Evolutionary conservation across 2,329 filamentous ascomycete species (phyloP).

Genomic region (Periconia macrospinosa): DNA sequence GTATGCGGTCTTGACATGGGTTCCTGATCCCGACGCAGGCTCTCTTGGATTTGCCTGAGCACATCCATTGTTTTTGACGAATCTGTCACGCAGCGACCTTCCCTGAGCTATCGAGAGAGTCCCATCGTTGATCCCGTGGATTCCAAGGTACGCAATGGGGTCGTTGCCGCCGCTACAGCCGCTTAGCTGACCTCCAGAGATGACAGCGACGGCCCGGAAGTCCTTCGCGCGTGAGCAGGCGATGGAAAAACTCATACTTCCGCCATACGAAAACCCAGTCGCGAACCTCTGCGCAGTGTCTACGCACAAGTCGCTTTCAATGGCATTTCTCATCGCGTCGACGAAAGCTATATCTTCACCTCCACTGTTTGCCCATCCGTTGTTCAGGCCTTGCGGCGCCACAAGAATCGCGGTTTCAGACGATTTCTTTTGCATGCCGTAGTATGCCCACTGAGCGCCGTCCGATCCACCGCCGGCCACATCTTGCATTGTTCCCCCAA

Average conservation of each 20-base stretch:
- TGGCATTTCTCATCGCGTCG: constrained; percentile 42
- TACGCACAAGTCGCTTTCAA: constrained; percentile 47
- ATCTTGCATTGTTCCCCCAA: constrained; percentile 43
- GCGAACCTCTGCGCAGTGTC: constrained; percentile 46
- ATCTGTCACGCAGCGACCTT: constrained; percentile 40
- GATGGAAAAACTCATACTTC: constrained; percentile 46
- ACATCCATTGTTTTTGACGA: constrained; percentile 44
- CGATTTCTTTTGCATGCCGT: constrained; percentile 43
- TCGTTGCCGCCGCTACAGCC: constrained; percentile 27
- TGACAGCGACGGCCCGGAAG: constrained; percentile 45
- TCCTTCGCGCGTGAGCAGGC: constrained; percentile 45
- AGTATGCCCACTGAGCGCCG: constrained; percentile 29
- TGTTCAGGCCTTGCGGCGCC: constrained; percentile 44
- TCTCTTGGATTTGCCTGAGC: constrained; percentile 12
- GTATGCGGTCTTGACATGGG: constrained; percentile 17
- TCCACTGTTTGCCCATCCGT: constrained; percentile 47
- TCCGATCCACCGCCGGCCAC: constrained; percentile 27
- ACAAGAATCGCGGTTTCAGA: constrained; percentile 46
- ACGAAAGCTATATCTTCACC: constrained; percentile 48
- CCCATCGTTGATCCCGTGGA: constrained; percentile 43
- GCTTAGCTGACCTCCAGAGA: constrained; percentile 18
- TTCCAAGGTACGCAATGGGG: constrained; percentile 34
- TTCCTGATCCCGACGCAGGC: constrained; percentile 13
- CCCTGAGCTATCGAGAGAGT: constrained; percentile 39
- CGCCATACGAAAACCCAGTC: constrained; percentile 50